A percentile compares a stretch with the other conserved stretches of the same genome.
Conservation (phyloP, 2,329 filamentous ascomycete species). For the Sclerotinia sclerotiorum region DNA sequence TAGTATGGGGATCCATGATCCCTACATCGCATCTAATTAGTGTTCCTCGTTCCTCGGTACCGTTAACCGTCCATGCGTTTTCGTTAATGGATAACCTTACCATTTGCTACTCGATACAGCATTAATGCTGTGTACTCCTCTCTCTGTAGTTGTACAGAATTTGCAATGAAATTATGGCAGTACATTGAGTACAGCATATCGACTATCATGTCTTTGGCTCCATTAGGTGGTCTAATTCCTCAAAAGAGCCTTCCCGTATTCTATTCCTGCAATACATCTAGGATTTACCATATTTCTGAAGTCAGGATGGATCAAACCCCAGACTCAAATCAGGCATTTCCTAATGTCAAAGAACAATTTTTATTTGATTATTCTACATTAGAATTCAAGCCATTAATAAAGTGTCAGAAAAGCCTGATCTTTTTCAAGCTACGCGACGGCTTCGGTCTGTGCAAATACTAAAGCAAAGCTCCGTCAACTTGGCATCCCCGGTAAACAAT, state of each 20-base stretch:
- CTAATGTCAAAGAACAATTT: background rate
- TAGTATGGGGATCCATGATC: background rate
- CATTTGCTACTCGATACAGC: background rate
- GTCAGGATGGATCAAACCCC: background rate
- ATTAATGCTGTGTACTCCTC: background rate
- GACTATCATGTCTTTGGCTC: background rate
- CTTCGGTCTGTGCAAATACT: slow-evolving; percentile 9
- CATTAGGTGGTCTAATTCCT: background rate
- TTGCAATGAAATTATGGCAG: background rate
- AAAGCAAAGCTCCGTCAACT: background rate
- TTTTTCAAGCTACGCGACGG: background rate
- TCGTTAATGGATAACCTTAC: slow-evolving; percentile 12
- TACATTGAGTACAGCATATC: background rate
- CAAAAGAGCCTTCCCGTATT: background rate
- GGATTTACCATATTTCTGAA: background rate
- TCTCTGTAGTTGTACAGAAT: background rate
- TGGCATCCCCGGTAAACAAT: background rate
- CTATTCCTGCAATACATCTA: background rate
- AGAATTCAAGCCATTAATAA: background rate
- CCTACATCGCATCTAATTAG: slow-evolving; percentile 11
- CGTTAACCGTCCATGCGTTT: background rate
- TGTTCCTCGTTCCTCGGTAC: background rate
- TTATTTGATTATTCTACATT: background rate
- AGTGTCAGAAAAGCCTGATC: background rate
- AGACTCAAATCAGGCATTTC: background rate